Conservation (phyloP, 2,329 filamentous ascomycete species). For the Pezicula rhizophila region DNA sequence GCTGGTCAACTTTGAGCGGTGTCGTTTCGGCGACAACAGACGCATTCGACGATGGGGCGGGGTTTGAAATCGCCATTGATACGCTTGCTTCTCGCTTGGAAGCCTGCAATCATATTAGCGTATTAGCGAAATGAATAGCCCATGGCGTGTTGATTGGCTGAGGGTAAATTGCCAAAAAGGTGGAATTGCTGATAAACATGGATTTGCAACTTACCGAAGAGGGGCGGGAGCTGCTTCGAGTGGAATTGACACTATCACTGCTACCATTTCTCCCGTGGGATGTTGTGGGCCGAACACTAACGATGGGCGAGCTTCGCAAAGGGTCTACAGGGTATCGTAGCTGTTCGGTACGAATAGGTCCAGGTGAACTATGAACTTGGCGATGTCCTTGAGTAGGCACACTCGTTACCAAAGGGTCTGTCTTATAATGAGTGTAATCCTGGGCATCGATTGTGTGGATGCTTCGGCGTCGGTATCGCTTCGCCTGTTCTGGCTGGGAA, state of each 20-base stretch:
- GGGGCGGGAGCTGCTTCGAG: conserved; percentile 53
- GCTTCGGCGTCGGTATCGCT: conserved; percentile 76
- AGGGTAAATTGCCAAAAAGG: conserved; percentile 24
- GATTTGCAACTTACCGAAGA: conserved; percentile 53
- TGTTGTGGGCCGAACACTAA: conserved; percentile 17
- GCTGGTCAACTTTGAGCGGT: conserved; percentile 44
- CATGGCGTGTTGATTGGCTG: conserved; percentile 21
- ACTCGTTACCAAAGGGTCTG: conserved; percentile 9
- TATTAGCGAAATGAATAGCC: conserved; percentile 21
- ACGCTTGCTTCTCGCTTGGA: conserved; percentile 50
- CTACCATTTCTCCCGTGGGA: conserved; percentile 43
- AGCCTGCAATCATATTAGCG: conserved; percentile 50
- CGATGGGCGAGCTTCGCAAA: conserved; percentile 26
- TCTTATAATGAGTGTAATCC: conserved; percentile 11
- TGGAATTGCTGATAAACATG: conserved; percentile 13
- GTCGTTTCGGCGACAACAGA: conserved; percentile 35
- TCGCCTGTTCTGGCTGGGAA: conserved; percentile 56
- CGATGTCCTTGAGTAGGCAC: conserved; percentile 22
- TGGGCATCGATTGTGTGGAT: conserved; percentile 58
- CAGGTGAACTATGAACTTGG: conserved; percentile 23
- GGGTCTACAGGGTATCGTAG: conserved; percentile 26
- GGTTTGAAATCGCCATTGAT: conserved; percentile 28
- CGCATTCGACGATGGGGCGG: conserved; percentile 35
- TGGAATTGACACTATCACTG: conserved; percentile 58
- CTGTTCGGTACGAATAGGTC: conserved; percentile 24